Percentiles rank a stretch among this genome's conserved stretches.
Evolutionary conservation across 2,329 filamentous ascomycete species (phyloP).

Genomic region (Pestalotiopsis sp.): DNA sequence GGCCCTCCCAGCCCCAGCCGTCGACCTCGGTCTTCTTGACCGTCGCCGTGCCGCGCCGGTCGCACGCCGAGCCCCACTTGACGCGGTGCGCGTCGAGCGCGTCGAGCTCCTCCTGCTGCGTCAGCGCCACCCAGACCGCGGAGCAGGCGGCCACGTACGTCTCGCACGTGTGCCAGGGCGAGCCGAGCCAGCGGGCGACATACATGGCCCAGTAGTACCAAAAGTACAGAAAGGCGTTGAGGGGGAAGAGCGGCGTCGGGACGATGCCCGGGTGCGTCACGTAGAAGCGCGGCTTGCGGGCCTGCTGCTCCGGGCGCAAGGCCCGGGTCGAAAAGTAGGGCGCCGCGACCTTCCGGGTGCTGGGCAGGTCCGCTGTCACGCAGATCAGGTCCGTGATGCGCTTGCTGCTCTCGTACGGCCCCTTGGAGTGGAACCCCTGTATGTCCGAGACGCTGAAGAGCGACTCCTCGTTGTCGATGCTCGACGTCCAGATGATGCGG

Average conservation of each 20-base stretch:
- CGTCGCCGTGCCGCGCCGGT: conserved; percentile 58
- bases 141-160: conserved; percentile 78
- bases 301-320: conserved; percentile 21
- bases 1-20: conserved; percentile 79
- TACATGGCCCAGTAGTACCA: conserved; percentile 71
- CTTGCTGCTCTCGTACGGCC: conserved; percentile 86
- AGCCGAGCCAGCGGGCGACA: conserved; percentile 76
- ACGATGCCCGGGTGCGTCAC: conserved; percentile 86
- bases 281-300: conserved; percentile 67
- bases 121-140: conserved; percentile 77
- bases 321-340: conserved; percentile 53
- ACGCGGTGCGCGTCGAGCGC: conserved; percentile 53
- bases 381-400: conserved; percentile 82
- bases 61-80: conserved; percentile 86
- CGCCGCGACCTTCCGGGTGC: conserved; percentile 58
- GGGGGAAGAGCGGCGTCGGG: conserved; percentile 77
- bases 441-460: conserved; percentile 71
- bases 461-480: conserved; percentile 66
- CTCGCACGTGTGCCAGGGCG: conserved; percentile 83
- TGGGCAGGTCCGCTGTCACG: conserved; percentile 72
- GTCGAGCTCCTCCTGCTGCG: conserved; percentile 65
- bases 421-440: conserved; percentile 66
- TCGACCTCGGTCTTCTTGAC: conserved; percentile 82
- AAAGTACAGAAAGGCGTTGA: conserved; percentile 70
- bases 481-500: conserved; percentile 86